A percentile compares a stretch with the other conserved stretches of the same genome.
phyloP scores from a whole-genome alignment of 2,329 filamentous ascomycete genomes.

The Monilinia aucupariae region DNA sequence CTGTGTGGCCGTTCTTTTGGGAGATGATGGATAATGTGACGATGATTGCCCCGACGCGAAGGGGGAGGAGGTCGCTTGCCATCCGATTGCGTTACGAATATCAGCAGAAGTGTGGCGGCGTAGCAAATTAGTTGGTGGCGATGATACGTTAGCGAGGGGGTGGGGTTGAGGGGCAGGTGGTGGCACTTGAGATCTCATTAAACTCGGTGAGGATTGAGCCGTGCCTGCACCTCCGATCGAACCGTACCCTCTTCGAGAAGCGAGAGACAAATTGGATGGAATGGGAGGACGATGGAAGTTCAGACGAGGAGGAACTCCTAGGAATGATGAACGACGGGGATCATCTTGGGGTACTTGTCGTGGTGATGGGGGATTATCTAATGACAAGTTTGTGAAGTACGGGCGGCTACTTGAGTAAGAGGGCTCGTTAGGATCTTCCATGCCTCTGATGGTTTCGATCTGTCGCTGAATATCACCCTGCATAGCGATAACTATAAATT shows the following conservation, averaged over 20 bases:
- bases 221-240: constrained; percentile 70
- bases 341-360: constrained; percentile 84
- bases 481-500: constrained; percentile 46
- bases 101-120: constrained; percentile 92
- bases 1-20: constrained; percentile 45
- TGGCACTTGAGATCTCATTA: constrained; percentile 61
- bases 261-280: constrained; percentile 74
- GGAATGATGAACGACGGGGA: constrained; percentile 64
- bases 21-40: constrained; percentile 62
- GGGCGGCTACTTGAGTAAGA: constrained; percentile 58
- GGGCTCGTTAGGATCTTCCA: constrained; percentile 63
- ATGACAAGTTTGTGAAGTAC: constrained; percentile 54
- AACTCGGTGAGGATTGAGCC: constrained; percentile 65
- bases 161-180: constrained; percentile 58
- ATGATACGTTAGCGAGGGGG: constrained; percentile 57
- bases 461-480: constrained; percentile 59
- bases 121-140: constrained; percentile 63
- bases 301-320: constrained; percentile 43
- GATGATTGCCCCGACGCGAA: constrained; percentile 59
- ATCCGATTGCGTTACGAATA: constrained; percentile 76
- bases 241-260: constrained; percentile 67
- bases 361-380: constrained; percentile 78
- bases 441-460: constrained; percentile 49
- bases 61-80: constrained; percentile 60
- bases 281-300: constrained; percentile 72